Base-by-base conservation (phyloP, 345 rosid species). In the Eucalyptus tenuipes region DNA sequence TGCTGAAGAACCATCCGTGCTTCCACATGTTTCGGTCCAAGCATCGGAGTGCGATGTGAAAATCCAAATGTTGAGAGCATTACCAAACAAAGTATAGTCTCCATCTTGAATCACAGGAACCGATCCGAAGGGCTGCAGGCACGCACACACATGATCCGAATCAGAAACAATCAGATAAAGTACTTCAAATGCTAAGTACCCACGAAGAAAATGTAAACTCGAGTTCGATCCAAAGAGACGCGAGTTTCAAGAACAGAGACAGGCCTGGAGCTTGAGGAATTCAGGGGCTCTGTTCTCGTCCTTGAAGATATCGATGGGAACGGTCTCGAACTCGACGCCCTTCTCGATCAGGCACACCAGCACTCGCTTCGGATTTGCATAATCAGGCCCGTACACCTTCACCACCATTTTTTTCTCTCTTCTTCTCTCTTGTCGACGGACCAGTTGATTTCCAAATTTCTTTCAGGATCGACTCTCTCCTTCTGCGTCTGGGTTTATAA, bases 101-200 rank as follows among this genome's bases (percentile, higher is more conserved):
- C 81, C 45, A 18, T 71, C 81, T 71, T 71, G 81, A 71, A 37
- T 89, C 33, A 94, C 94, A 80, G 97, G 98, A 87, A 96, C 89
- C 9, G 88, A 45, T 90, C 97, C 97, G 84, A 95, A 96, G 91
- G 98, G 98, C 98, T 95, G 92, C 42, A 55, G 45, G 37, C 66
- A 57, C 68, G 52, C 15, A 50, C 33, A 68, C 80, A 33, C 42
- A 45, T n/a, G 79, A 87, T 42, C 49, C 16, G 17, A 25, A 57
- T n/a, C 71, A 86, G 47, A 47, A 49, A 14, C 25, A 7, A 61
- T 47, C 37, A 9, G 49, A 59, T 13, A 9, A 87, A 57, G 31
- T 29, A 40, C 31, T 13, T 9, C 5, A 45, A 11, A 16, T 15
- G 61, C 44, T 37, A 53, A 49, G 55, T n/a, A 24, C 47, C 44